phyloP scores from a whole-genome alignment of 2,329 filamentous ascomycete species.

The Aureobasidium sp. region DNA sequence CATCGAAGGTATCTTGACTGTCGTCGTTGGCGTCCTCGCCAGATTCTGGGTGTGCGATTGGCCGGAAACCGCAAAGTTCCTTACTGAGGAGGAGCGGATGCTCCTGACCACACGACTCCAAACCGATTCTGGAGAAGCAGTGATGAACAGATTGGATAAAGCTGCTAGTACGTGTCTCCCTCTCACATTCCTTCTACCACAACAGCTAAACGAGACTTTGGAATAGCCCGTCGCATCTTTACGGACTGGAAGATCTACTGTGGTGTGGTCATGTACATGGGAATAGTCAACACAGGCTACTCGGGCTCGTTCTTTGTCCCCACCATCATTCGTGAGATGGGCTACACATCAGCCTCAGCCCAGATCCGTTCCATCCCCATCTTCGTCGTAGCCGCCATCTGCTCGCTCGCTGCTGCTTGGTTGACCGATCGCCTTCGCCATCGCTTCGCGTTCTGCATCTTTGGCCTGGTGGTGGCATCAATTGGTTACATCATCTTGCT shows the following conservation, averaged over 20 bases:
- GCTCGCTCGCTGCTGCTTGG: slow-evolving; percentile 35
- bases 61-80: slow-evolving; percentile 37
- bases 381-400: slow-evolving; percentile 30
- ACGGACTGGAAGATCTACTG: slow-evolving; percentile 40
- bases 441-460: slow-evolving; percentile 48
- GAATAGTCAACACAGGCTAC: slow-evolving; percentile 39
- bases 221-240: slow-evolving; percentile 31
- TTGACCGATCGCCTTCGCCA: slow-evolving; percentile 43
- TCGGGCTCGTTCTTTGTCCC: slow-evolving; percentile 34
- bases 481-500: slow-evolving; percentile 50
- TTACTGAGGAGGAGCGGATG: slow-evolving; percentile 36
- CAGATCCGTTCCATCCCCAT: slow-evolving; percentile 32
- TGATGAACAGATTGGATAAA: slow-evolving; percentile 46
- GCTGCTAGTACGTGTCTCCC: slow-evolving; percentile 30
- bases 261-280: slow-evolving; percentile 27
- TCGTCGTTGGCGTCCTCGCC: slow-evolving; percentile 17
- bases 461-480: slow-evolving; percentile 41
- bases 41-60: slow-evolving; percentile 32
- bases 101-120: slow-evolving; percentile 35
- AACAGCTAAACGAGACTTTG: background rate
- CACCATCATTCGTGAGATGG: slow-evolving; percentile 33
- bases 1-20: slow-evolving; percentile 24
- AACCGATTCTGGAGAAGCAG: slow-evolving; percentile 31
- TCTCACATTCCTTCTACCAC: background rate
- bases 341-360: slow-evolving; percentile 31